Percentiles rank a stretch among this genome's conserved stretches.
phyloP scores from a whole-genome alignment of 768 basidiomycete genomes.

The Tremella fuciformis region DNA sequence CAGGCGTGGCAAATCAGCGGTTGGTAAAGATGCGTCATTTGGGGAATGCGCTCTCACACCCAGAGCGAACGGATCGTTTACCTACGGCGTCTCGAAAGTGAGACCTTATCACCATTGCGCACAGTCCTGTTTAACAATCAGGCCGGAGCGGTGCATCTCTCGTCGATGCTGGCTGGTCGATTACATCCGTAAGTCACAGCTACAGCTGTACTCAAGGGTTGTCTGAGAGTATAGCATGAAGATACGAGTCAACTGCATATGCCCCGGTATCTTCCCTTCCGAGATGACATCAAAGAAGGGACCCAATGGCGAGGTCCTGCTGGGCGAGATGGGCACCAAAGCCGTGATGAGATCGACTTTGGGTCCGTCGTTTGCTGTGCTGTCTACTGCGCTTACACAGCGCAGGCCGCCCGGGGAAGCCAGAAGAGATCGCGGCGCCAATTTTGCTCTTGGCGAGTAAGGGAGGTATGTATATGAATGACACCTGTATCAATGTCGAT shows the following conservation, averaged over 20 bases:
- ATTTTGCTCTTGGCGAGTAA: conserved; percentile 28
- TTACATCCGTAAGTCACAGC: conserved; percentile 20
- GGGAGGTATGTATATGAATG: conserved; percentile 36
- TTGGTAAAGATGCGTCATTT: not conserved
- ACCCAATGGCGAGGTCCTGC: conserved; percentile 7
- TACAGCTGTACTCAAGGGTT: not conserved
- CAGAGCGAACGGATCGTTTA: conserved; percentile 21
- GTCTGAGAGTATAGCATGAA: conserved; percentile 21
- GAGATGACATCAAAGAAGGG: conserved; percentile 34
- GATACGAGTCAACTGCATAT: conserved; percentile 39
- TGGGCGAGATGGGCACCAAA: conserved; percentile 22
- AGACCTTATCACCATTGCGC: not conserved
- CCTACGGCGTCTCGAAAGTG: conserved; percentile 31
- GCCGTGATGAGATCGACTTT: conserved; percentile 16
- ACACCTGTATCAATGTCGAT: conserved; percentile 26
- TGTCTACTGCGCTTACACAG: not conserved
- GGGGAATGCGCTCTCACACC: not conserved
- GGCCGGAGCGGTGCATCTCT: conserved; percentile 16
- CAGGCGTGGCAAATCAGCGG: conserved; percentile 18
- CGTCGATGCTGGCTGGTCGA: conserved; percentile 20
- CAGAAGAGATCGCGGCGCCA: conserved; percentile 36
- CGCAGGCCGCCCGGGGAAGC: conserved; percentile 27
- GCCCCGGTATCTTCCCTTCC: conserved; percentile 37
- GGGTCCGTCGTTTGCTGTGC: not conserved
- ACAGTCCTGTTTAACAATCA: not conserved